phyloP scores from a whole-genome alignment of 352 stramenopile species.

The Pythium aristosporum region DNA sequence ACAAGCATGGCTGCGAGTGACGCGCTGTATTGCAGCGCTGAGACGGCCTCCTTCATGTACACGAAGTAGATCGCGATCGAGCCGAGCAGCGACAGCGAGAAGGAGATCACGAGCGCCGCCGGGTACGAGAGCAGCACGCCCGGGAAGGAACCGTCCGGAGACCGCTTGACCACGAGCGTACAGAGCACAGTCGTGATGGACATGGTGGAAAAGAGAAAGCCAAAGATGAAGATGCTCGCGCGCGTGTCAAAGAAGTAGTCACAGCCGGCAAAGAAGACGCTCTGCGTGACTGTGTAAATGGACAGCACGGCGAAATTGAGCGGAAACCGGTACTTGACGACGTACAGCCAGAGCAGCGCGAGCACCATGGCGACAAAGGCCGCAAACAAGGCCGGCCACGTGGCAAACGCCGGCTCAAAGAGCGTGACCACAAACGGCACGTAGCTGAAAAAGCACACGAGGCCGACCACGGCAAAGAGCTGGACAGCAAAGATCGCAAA shows the following conservation, averaged over 20 bases:
- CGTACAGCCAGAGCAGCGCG: slow-evolving; percentile 63
- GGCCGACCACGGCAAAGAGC: slow-evolving; percentile 44
- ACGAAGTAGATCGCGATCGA: slow-evolving; percentile 65
- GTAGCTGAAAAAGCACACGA: slow-evolving; percentile 46
- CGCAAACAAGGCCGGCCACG: slow-evolving; percentile 54
- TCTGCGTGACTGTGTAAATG: slow-evolving; percentile 60
- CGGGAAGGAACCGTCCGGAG: slow-evolving; percentile 32
- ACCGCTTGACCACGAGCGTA: slow-evolving; percentile 45
- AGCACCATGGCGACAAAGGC: slow-evolving; percentile 55
- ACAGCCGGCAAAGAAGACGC: slow-evolving; percentile 54
- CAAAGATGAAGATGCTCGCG: slow-evolving; percentile 65
- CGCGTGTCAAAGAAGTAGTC: slow-evolving; percentile 60
- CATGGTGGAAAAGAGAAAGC: slow-evolving; percentile 65
- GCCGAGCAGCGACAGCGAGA: slow-evolving; percentile 53
- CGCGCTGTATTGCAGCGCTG: slow-evolving; percentile 48
- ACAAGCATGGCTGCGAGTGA: slow-evolving; percentile 55
- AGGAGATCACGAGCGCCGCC: slow-evolving; percentile 47
- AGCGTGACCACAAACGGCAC: slow-evolving; percentile 26
- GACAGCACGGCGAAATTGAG: slow-evolving; percentile 66
- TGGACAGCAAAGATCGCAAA: slow-evolving; percentile 76
- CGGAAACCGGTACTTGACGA: slow-evolving; percentile 72
- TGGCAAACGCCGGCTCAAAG: slow-evolving; percentile 37
- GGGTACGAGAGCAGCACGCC: slow-evolving; percentile 58
- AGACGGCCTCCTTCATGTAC: slow-evolving; percentile 53
- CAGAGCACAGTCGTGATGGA: slow-evolving; percentile 54